A percentile compares a stretch with the other conserved stretches of the same genome.
These are phyloP conservation scores for Candida argentea DNA, from an alignment of 805 yeast genomes.

Conservation along the genomic window DNA sequence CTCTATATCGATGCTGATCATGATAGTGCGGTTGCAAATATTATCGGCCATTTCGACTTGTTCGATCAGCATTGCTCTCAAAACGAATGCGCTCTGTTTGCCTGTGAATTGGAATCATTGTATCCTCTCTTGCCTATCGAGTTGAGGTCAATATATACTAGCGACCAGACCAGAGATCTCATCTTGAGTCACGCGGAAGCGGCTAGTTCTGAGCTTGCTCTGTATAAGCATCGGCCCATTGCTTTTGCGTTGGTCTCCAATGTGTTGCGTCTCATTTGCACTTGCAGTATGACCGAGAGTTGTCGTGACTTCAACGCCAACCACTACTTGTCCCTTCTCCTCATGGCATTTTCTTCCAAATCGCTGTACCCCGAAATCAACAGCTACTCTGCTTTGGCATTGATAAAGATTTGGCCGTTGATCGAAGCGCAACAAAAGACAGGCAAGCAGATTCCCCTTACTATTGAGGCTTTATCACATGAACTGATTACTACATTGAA, in stretches of 20 bases:
- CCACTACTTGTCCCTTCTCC: slow-evolving; percentile 28
- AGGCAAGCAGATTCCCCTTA: slow-evolving; percentile 3
- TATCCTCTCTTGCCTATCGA: slow-evolving; percentile 21
- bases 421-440: slow-evolving; percentile 22
- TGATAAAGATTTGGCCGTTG: slow-evolving; percentile 51
- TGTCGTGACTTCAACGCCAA: slow-evolving; percentile 39
- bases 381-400: slow-evolving; percentile 31
- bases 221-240: slow-evolving; percentile 4
- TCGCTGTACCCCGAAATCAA: slow-evolving; percentile 12
- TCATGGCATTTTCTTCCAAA: too few relatives aligned
- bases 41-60: too few relatives aligned
- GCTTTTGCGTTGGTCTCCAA: slow-evolving; percentile 3
- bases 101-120: too few relatives aligned
- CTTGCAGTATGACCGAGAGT: slow-evolving; percentile 40
- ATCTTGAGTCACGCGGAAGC: slow-evolving; percentile 5
- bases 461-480: slow-evolving; percentile 5
- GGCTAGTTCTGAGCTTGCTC: not conserved
- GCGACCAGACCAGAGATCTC: slow-evolving; percentile 9
- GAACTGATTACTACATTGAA: slow-evolving; percentile 6
- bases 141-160: slow-evolving; percentile 12
- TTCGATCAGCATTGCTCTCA: too few relatives aligned
- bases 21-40: too few relatives aligned
- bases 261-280: slow-evolving; percentile 13
- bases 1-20: too few relatives aligned
- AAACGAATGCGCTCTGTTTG: too few relatives aligned